phyloP scores from a whole-genome alignment of 306 rosid genomes.

The Chamaecrista fasciculata region DNA sequence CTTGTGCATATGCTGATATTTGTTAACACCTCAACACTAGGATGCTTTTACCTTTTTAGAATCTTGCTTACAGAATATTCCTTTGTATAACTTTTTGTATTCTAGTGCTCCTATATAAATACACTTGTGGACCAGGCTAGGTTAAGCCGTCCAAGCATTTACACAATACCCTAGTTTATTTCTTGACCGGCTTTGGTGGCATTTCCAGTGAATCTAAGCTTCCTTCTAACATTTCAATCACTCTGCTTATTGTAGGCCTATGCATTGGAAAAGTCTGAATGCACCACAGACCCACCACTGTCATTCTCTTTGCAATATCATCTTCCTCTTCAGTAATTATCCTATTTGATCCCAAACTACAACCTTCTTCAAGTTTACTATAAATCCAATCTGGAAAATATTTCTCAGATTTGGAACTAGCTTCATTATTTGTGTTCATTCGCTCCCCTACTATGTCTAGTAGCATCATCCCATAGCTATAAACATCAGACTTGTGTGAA shows the following conservation, averaged over 20 bases:
- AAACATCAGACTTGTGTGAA: constrained; percentile 36
- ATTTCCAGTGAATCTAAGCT: constrained; percentile 25
- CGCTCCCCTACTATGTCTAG: constrained; percentile 30
- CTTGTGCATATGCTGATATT: too few relatives aligned
- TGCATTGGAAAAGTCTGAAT: constrained; percentile 32
- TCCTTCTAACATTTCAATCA: constrained; percentile 41
- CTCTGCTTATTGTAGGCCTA: constrained; percentile 45
- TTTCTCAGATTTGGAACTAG: constrained; percentile 14
- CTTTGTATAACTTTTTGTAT: too few relatives aligned
- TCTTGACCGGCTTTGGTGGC: constrained; percentile 45
- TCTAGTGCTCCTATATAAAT: too few relatives aligned
- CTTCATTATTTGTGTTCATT: constrained; percentile 14
- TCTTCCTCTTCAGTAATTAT: constrained; percentile 11
- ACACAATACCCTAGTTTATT: too few relatives aligned
- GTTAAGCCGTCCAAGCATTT: too few relatives aligned
- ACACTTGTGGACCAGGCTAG: too few relatives aligned
- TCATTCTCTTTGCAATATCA: constrained; percentile 32
- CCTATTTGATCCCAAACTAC: neutral
- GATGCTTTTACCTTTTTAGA: too few relatives aligned
- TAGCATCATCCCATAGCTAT: constrained; percentile 29
- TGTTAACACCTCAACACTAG: too few relatives aligned
- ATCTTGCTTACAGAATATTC: too few relatives aligned
- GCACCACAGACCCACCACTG: constrained; percentile 47
- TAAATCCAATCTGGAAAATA: constrained; percentile 38
- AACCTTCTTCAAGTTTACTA: constrained; percentile 3